A percentile compares a stretch with the other conserved stretches of the same genome.
Conservation (phyloP, 805 yeast species). For the Saturnispora zaruensis region DNA sequence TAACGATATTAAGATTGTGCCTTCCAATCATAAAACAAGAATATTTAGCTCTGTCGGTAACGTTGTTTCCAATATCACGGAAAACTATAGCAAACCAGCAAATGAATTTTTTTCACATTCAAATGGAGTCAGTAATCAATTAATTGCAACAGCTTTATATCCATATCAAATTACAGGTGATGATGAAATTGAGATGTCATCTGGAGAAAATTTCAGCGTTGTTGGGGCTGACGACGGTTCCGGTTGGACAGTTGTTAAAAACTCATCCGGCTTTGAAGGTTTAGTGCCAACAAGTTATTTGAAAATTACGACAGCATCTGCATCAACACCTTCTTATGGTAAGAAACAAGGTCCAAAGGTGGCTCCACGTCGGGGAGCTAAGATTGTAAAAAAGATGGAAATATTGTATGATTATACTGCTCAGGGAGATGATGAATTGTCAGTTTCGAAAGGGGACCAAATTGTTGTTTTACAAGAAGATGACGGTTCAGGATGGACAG, state of each 20-base stretch:
- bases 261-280: slow-evolving; percentile 45
- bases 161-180: slow-evolving; percentile 58
- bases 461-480: slow-evolving; percentile 61
- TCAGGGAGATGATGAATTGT: slow-evolving; percentile 72
- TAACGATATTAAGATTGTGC: slow-evolving; percentile 20
- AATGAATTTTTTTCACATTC: not conserved
- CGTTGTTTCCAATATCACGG: slow-evolving; percentile 10
- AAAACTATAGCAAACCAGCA: slow-evolving; percentile 12
- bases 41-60: slow-evolving; percentile 22
- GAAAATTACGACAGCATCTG: slow-evolving; percentile 30
- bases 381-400: slow-evolving; percentile 50
- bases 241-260: slow-evolving; percentile 78
- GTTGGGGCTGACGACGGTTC: slow-evolving; percentile 73
- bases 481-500: slow-evolving; percentile 91
- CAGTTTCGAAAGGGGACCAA: slow-evolving; percentile 63
- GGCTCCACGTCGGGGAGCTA: slow-evolving; percentile 61
- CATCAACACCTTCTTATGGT: slow-evolving; percentile 8
- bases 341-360: slow-evolving; percentile 66
- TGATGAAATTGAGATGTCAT: slow-evolving; percentile 59
- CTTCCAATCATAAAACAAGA: slow-evolving; percentile 19
- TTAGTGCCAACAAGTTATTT: slow-evolving; percentile 81
- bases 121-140: not conserved
- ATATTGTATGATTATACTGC: slow-evolving; percentile 74
- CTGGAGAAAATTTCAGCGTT: slow-evolving; percentile 55
- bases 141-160: slow-evolving; percentile 44